A percentile compares a stretch with the other conserved stretches of the same genome.
Evolutionary conservation across 176 grass and related monocot species (phyloP).

Genomic region (Avena sativa): DNA sequence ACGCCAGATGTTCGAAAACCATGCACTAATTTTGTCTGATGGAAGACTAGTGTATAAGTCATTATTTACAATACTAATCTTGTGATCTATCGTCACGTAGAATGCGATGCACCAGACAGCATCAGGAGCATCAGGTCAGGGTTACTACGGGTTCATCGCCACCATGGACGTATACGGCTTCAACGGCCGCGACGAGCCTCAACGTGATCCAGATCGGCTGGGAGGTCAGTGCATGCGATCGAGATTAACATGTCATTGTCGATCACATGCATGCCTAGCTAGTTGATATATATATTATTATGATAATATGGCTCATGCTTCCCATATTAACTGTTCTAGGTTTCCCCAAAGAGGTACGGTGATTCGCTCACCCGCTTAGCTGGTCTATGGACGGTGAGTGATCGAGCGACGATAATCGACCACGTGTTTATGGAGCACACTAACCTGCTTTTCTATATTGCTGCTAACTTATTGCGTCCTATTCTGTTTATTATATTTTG

Average conservation of each 20-base stretch:
- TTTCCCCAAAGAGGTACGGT: background rate
- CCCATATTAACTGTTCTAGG: background rate
- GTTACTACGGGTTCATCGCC: background rate
- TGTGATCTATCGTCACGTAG: background rate
- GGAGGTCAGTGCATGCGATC: background rate
- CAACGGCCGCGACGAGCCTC: background rate
- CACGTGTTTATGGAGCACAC: background rate
- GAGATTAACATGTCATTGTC: background rate
- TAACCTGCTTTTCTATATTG: background rate
- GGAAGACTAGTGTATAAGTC: no score
- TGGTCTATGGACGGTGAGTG: background rate
- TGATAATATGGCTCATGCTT: background rate
- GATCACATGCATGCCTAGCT: background rate
- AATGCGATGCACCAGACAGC: background rate
- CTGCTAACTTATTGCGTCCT: background rate
- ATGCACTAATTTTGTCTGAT: no score
- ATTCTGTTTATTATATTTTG: background rate
- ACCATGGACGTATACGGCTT: slow-evolving; percentile 5
- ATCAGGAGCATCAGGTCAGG: background rate
- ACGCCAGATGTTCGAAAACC: no score
- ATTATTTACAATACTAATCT: background rate
- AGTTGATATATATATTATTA: no score
- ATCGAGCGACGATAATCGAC: background rate
- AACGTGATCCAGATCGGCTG: background rate
- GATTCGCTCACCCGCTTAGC: background rate